Evolutionary conservation across 768 basidiomycete genomes (phyloP), one percentile per base, ranked within the genome.

Genomic region (Tricholoma terreum): DNA sequence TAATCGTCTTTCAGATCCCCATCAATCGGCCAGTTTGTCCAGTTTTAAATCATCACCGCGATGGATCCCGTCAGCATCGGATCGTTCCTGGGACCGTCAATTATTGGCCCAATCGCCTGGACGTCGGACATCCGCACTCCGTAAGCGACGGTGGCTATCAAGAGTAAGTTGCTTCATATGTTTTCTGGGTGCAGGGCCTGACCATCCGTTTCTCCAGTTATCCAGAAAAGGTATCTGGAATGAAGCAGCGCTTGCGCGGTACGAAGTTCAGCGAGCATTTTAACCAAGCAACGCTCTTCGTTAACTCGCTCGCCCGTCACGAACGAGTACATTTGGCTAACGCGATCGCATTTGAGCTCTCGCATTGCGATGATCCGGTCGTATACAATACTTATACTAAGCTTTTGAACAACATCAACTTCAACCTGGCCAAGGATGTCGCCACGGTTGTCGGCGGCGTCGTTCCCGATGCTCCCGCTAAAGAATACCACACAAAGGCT

Each of bases 21-120:
- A 92, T 95, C 63, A 95, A 95, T 66, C 79, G 87, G 15, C 86
- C 89, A 3, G 67, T 89, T 3, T 92, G 90, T 61, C 90, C 89
- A 1, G 83, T 90, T 30, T 69, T 89, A 71, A 89, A 85, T 63
- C 78, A 83, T 57, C 75, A 88, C 40, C 83, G 88, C 36, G 87
- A 86, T 62, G 89, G 89, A 1, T 67, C 76, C 58, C 69, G 71
- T 56, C 79, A 85, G 49, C 79, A 81, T 58, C 80, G 74, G 27
- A 89, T 90, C 57, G 74, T 77, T 43, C 83, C 80, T 65, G 80
- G 80, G 52, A 69, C 59, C 4, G 71, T 87, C 63, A 93, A 93
- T 63, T 95, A 95, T 66, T 90, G 84, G 81, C 94, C 94, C 0
- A 94, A 94, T 67, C 82, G 93, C 10, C 77, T 80, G 45, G 68